Percentiles rank a stretch among this genome's conserved stretches.
phyloP scores from a whole-genome alignment of 352 stramenopile species.

The Globisporangium heterothallicum region DNA sequence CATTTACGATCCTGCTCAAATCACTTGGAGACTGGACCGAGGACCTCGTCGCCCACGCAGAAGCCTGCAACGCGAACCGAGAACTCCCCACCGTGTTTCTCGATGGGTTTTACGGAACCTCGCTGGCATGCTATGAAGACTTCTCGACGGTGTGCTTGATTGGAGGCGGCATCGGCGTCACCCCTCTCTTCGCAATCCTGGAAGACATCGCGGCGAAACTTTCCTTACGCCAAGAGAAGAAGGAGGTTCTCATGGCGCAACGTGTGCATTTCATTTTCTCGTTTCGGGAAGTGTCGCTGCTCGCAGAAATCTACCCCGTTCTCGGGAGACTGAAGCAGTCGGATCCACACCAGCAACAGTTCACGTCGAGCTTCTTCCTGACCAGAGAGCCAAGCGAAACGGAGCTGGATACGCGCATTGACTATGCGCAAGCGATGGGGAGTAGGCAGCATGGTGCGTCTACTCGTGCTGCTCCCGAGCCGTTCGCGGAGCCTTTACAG shows the following conservation, averaged over 20 bases:
- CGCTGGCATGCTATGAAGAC: constrained; percentile 32
- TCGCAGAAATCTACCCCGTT: constrained; percentile 35
- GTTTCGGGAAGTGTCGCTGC: constrained; percentile 31
- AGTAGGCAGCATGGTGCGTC: not conserved
- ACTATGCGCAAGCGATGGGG: too few relatives aligned
- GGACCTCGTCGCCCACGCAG: constrained; percentile 29
- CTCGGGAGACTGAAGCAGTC: constrained; percentile 21
- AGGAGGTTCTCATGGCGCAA: constrained; percentile 2
- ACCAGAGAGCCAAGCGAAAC: constrained; percentile 20
- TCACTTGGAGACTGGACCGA: constrained; percentile 44
- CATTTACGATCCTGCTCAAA: constrained; percentile 48
- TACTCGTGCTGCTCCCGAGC: not conserved
- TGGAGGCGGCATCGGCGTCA: constrained; percentile 45
- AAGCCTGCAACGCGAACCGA: constrained; percentile 17
- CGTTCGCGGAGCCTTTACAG: constrained; percentile 31
- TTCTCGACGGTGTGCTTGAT: constrained; percentile 42
- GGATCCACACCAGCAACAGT: constrained; percentile 18
- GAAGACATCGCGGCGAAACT: constrained; percentile 34
- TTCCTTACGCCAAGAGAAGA: constrained; percentile 5
- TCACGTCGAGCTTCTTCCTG: constrained; percentile 27
- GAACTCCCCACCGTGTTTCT: constrained; percentile 35
- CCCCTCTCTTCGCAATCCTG: constrained; percentile 46
- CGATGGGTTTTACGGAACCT: constrained; percentile 51
- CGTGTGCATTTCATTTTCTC: constrained; percentile 34
- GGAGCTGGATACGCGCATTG: constrained; percentile 18